phyloP scores from a whole-genome alignment of 2,329 filamentous ascomycete species.

The Zalaria obscura region DNA sequence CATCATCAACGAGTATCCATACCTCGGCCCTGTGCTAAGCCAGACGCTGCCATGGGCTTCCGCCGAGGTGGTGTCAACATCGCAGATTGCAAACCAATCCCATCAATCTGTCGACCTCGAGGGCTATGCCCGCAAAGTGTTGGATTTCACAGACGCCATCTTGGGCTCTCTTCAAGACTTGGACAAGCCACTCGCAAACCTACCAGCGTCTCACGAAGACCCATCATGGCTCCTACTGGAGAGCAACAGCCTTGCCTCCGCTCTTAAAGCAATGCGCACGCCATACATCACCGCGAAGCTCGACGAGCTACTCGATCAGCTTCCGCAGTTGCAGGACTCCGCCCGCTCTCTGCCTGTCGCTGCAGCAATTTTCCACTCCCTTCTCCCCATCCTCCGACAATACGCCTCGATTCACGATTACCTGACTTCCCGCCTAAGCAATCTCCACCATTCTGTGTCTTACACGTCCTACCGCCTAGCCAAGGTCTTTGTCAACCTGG shows the following conservation, averaged over 20 bases:
- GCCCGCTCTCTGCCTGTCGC: constrained; percentile 29
- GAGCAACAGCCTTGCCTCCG: constrained; percentile 28
- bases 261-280: constrained; percentile 46
- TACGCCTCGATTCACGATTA: constrained; percentile 51
- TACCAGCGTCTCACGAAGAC: constrained; percentile 48
- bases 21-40: constrained; percentile 6
- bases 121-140: constrained; percentile 42
- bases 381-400: constrained; percentile 59
- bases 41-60: constrained; percentile 7
- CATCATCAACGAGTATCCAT: constrained; percentile 4
- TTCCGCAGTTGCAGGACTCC: constrained; percentile 29
- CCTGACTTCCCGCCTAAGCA: constrained; percentile 42
- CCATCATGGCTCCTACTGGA: constrained; percentile 47
- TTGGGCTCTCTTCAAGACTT: constrained; percentile 68
- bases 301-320: constrained; percentile 26
- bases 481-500: constrained; percentile 64
- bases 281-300: constrained; percentile 37
- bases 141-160: constrained; percentile 57
- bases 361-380: constrained; percentile 43
- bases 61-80: background rate
- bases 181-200: constrained; percentile 38
- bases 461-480: constrained; percentile 64
- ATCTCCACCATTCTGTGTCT: constrained; percentile 55
- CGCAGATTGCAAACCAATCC: too few species aligned
- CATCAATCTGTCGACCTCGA: constrained; percentile 10